Evolutionary conservation across 805 yeast species (phyloP).

Genomic region (Saturnispora serradocipensis): DNA sequence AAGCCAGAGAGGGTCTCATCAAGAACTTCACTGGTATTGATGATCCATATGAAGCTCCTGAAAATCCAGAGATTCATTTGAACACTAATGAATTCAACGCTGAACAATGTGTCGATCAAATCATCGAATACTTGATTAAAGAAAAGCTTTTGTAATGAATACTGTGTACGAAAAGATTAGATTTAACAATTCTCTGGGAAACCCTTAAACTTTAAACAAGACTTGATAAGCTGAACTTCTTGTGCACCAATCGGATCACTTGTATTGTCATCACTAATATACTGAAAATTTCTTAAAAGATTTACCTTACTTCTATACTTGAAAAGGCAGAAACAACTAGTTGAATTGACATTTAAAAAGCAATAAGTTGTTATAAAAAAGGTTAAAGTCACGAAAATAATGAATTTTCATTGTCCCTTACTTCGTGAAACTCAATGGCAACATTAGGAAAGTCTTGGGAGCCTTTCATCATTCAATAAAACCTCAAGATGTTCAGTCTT

Average conservation of each 20-base stretch:
- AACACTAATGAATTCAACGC: constrained; percentile 61
- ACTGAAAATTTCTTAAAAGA: neutral
- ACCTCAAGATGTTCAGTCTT: constrained; percentile 12
- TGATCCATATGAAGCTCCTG: constrained; percentile 95
- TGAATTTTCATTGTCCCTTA: too few relatives aligned
- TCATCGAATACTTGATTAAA: constrained; percentile 50
- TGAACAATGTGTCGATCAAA: constrained; percentile 72
- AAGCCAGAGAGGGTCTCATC: constrained; percentile 91
- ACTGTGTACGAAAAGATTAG: neutral
- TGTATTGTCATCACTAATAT: too few relatives aligned
- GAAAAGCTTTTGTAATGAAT: constrained; percentile 10
- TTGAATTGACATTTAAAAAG: too few relatives aligned
- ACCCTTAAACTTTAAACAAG: too few relatives aligned
- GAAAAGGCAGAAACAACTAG: too few relatives aligned
- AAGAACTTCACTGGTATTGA: constrained; percentile 93
- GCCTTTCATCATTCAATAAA: neutral
- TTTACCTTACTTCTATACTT: neutral
- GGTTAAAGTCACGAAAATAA: too few relatives aligned
- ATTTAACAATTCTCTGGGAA: neutral
- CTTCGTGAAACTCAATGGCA: too few relatives aligned
- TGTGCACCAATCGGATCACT: too few relatives aligned
- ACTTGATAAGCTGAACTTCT: too few relatives aligned
- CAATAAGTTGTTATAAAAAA: too few relatives aligned
- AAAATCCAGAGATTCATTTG: constrained; percentile 71
- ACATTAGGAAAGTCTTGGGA: too few relatives aligned